Conservation (phyloP, 139 green algal species). For the Edaphochlamys debaryana region DNA sequence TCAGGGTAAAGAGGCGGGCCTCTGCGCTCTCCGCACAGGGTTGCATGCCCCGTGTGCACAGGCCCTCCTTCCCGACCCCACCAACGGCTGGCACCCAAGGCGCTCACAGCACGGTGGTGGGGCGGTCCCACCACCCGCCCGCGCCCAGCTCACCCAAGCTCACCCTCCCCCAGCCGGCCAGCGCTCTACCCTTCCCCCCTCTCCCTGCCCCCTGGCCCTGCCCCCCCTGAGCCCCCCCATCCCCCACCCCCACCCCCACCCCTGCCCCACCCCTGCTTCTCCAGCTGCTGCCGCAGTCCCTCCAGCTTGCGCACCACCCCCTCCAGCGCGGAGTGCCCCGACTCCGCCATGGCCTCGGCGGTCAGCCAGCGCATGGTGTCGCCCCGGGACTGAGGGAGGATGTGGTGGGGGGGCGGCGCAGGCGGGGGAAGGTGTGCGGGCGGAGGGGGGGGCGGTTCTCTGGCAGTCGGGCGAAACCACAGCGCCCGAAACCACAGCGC, state of each 20-base stretch:
- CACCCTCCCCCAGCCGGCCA: background rate
- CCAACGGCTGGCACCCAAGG: background rate
- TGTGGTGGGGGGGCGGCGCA: background rate
- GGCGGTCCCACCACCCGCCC: background rate
- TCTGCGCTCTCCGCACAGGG: background rate
- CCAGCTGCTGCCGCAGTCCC: slow-evolving; percentile 40
- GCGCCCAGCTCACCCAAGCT: too few species aligned
- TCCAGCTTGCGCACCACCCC: slow-evolving; percentile 22
- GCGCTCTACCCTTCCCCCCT: too few species aligned
- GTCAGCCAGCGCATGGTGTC: slow-evolving; percentile 60
- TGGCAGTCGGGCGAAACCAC: background rate
- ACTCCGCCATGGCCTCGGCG: slow-evolving; percentile 12
- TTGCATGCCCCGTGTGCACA: too few species aligned
- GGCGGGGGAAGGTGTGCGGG: background rate
- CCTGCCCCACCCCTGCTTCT: slow-evolving; percentile 43
- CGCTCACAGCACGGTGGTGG: too few species aligned
- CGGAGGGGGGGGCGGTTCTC: background rate
- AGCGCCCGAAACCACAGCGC: background rate
- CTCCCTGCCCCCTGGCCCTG: background rate
- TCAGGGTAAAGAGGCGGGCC: background rate
- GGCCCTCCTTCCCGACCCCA: background rate
- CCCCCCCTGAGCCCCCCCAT: background rate
- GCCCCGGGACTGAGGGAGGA: slow-evolving; percentile 24
- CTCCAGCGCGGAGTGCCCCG: slow-evolving; percentile 34
- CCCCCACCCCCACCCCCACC: too few species aligned